A percentile compares a stretch with the other conserved stretches of the same genome.
Evolutionary conservation across 345 rosid species (phyloP).

Genomic region (Populus davidiana): DNA sequence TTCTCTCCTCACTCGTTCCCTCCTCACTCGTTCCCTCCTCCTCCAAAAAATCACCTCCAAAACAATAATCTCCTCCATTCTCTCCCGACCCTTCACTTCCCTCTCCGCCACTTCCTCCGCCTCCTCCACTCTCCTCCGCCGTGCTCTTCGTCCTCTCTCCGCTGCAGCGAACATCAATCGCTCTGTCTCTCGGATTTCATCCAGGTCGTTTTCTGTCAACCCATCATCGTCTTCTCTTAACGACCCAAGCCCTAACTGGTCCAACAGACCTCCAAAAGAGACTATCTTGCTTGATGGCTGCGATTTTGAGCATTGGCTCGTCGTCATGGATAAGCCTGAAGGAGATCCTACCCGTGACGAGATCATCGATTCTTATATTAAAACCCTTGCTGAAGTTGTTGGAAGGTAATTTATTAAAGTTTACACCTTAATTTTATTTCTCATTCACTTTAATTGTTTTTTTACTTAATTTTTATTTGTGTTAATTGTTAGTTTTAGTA

Average conservation of each 20-base stretch:
- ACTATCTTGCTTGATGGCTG: conserved; percentile 88
- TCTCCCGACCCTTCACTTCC: conserved; percentile 13
- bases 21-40: conserved; percentile 1
- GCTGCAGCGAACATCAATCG: conserved; percentile 11
- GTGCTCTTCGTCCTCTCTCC: conserved; percentile 3
- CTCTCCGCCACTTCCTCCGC: conserved; percentile 6
- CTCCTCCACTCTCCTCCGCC: conserved; percentile 22
- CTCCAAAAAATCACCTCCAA: neutral
- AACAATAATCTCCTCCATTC: conserved; percentile 11
- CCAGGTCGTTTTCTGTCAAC: conserved; percentile 40
- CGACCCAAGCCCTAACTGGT: conserved; percentile 80
- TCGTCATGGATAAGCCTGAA: conserved; percentile 68
- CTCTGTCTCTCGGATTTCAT: conserved; percentile 5
- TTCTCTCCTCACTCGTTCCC: neutral
- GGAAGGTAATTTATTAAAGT: conserved; percentile 56
- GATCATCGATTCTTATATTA: conserved; percentile 69
- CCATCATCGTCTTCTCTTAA: conserved; percentile 61
- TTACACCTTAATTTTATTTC: neutral
- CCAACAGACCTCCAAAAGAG: conserved; percentile 89
- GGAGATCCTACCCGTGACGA: conserved; percentile 79
- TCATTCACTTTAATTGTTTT: neutral
- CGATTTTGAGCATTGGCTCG: conserved; percentile 95
- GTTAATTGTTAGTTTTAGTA: neutral
- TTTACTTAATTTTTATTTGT: neutral
- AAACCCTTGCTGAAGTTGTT: conserved; percentile 59